Evolutionary conservation across 305 asterid species (phyloP).

Genomic region (Fraxinus velutina): DNA sequence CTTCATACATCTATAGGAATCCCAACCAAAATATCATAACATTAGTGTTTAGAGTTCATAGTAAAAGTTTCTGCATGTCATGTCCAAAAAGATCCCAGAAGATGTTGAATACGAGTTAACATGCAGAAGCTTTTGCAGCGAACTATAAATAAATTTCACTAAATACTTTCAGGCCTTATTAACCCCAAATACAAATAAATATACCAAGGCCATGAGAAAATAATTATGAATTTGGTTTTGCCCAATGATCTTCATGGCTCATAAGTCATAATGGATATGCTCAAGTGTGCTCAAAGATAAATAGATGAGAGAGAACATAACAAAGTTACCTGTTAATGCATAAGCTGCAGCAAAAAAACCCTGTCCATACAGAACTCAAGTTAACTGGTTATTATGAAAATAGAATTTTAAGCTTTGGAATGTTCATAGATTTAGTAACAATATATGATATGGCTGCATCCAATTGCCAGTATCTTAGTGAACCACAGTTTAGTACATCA

Average conservation of each 20-base stretch:
- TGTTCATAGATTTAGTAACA: not conserved
- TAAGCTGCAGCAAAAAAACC: constrained; percentile 60
- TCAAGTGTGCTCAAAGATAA: constrained; percentile 8
- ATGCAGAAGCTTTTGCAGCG: not conserved
- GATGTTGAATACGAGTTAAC: not conserved
- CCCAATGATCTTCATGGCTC: not conserved
- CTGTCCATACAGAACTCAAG: constrained; percentile 37
- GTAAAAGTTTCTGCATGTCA: not conserved
- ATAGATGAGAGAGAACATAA: constrained; percentile 20
- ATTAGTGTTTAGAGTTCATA: not conserved
- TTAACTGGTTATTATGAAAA: constrained; percentile 10
- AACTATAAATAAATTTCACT: not conserved
- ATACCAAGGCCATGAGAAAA: not conserved
- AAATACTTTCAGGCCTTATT: not conserved
- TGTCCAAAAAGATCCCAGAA: not conserved
- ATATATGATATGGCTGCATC: constrained; percentile 1
- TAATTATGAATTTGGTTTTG: not conserved
- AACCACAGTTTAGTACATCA: not conserved
- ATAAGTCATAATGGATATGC: not conserved
- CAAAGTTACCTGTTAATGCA: constrained; percentile 51
- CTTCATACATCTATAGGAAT: not conserved
- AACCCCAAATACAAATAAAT: not conserved
- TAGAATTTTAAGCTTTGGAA: not conserved
- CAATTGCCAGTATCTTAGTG: not conserved
- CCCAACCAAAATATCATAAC: not conserved